phyloP scores from a whole-genome alignment of 2,329 filamentous ascomycete genomes.

The Acrodontium crateriforme region DNA sequence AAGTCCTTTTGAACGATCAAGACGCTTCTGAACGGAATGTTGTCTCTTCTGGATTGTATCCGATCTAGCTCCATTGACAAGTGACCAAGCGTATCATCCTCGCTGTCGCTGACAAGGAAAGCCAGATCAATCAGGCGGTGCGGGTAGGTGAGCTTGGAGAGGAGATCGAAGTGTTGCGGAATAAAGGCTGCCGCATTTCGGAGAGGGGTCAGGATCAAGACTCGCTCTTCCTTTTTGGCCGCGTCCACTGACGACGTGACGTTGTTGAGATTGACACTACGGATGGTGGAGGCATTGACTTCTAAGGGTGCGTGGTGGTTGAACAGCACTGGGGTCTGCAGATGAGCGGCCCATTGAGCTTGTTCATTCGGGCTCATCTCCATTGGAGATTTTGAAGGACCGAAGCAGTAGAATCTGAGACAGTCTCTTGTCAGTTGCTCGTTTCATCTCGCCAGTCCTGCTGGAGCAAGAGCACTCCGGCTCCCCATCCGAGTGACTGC shows the following conservation, averaged over 20 bases:
- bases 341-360: conserved; percentile 73
- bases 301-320: conserved; percentile 85
- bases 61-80: conserved; percentile 75
- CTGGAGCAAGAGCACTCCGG: neutral
- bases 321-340: conserved; percentile 87
- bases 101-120: conserved; percentile 85
- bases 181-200: conserved; percentile 77
- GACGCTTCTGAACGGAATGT: conserved; percentile 72
- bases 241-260: conserved; percentile 72
- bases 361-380: conserved; percentile 88
- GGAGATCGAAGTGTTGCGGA: conserved; percentile 82
- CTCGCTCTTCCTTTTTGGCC: conserved; percentile 63
- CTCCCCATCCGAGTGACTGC: neutral
- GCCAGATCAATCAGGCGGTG: conserved; percentile 90
- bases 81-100: conserved; percentile 80
- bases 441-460: conserved; percentile 1
- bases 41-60: conserved; percentile 64
- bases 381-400: conserved; percentile 88
- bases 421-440: conserved; percentile 14
- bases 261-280: conserved; percentile 69
- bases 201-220: conserved; percentile 84
- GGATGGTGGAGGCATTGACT: conserved; percentile 68
- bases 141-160: conserved; percentile 81
- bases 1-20: conserved; percentile 88
- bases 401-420: conserved; percentile 88